Base-by-base conservation (phyloP, 176 grass and related monocot genomes). In the Luzula sylvatica region DNA sequence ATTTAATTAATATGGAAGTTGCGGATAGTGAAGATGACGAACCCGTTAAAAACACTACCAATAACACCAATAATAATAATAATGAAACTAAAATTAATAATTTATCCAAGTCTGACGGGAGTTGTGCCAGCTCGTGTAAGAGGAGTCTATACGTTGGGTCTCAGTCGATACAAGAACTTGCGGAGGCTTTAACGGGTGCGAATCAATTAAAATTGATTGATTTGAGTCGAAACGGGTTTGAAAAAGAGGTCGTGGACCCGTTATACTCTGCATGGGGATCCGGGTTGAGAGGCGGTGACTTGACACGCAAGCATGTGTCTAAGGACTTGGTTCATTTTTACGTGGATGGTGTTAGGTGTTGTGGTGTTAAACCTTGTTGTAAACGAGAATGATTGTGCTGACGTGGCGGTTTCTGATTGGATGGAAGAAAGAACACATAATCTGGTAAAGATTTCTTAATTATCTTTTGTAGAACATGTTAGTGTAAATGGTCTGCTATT, bases 21-120 rank as follows among this genome's bases (percentile, higher is more conserved):
- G 52, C 92, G 3, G 92, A 89, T 46, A 96, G 85, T 15, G 90
- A 96, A 70, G 92, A 96, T 68, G 84, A 96, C 66, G 47, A 68
- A 30, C 67, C 43, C 35, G 15, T 58, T 25, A 78, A 76, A 8
- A 67, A 74, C 27, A 29, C 5, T 44, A 58, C n/a, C 29, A 78
- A 62, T 18, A n/a, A 16, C 55, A 47, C 6, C 46, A 64, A 15
- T 18, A 64, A 64, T 48, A 47, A 26, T 18, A 64, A 27, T 35
- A 64, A 48, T 32, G 9, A 35, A 35, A 35, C 9, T 7, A 35
- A 35, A 35, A 35, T 35, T 35, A 7, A 35, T 35, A 43, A 50
- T 51, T 19, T 65, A 30, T 68, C 65, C 3, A 80, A 74, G 11
- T 72, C 63, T 14, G 52, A 67, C 24, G 60, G 58, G 51, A 89